Conservation (phyloP, 805 yeast genomes). For the Kuraishia piskuri region DNA sequence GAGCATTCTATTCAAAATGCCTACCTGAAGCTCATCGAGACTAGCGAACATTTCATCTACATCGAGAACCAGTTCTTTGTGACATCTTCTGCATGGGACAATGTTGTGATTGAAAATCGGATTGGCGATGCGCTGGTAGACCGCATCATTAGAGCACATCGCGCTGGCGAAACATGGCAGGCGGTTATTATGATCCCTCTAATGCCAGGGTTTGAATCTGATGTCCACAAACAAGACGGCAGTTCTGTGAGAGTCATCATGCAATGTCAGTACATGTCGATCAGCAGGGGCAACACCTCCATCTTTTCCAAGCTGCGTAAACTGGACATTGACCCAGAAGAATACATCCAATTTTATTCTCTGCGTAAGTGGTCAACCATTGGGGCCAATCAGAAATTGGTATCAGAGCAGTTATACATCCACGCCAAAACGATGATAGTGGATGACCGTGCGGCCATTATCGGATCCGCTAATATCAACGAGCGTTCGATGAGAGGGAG, state of each 20-base stretch:
- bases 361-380: constrained; percentile 93
- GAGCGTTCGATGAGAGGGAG: constrained; percentile 94
- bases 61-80: constrained; percentile 94
- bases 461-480: constrained; percentile 95
- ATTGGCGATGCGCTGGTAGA: constrained; percentile 98
- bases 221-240: constrained; percentile 89
- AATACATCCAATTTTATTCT: constrained; percentile 86
- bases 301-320: constrained; percentile 75
- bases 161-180: constrained; percentile 71
- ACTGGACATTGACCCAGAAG: constrained; percentile 80
- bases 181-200: constrained; percentile 89
- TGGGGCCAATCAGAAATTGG: constrained; percentile 64
- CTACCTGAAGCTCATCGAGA: constrained; percentile 80
- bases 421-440: constrained; percentile 90
- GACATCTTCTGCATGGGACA: constrained; percentile 81
- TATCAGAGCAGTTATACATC: constrained; percentile 86
- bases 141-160: constrained; percentile 82
- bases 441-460: constrained; percentile 88
- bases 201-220: constrained; percentile 96
- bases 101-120: constrained; percentile 74
- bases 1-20: constrained; percentile 93
- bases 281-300: constrained; percentile 82
- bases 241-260: constrained; percentile 91
- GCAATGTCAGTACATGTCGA: constrained; percentile 93
- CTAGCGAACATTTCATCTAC: constrained; percentile 87